Evolutionary conservation across 2,329 filamentous ascomycete species (phyloP), one percentile per base, ranked within the genome.

Genomic region (Clonostachys byssicola): DNA sequence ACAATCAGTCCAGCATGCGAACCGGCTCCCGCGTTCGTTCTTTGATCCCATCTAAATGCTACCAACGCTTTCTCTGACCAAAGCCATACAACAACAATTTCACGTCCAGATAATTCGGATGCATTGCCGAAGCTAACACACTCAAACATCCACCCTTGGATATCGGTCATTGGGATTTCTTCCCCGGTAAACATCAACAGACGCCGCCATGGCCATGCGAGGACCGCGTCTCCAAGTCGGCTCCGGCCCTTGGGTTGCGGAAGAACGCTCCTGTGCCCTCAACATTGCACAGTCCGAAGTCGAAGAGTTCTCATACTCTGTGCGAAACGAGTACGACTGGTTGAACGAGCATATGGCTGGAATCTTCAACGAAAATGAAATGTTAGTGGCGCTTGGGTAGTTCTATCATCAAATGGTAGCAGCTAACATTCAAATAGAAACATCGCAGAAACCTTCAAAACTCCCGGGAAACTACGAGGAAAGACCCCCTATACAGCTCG

Each of bases 261-360:
- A 89, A 55, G 94, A 99, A 73, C 82, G 92, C 57, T 79, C 85
- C 40, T 88, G 92, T 59, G 85, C 89, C 13, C 73, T 83, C 47
- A 80, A 88, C 54, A 84, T 96, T 52, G 80, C 88, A 14, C 78
- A 86, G 42, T 81, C 90, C 47, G 94, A 97, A 66, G 80, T 89
- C 47, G 92, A 97, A 56, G 95, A 99, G 70, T 95, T 97, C 61
- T 83, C 88, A 40, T 97, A 89, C 70, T 90, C 91, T 33, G 92
- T 89, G 52, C 83, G 89, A 49, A 95, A 97, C 68, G 94, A 99
- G 66, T 74, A 97, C 60, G 92, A 97, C 64, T 99, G 94, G 94
- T 75, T 99, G 58, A 97, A 99, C 61, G 94, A 97, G 71, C 94
- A 99, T 66, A 96, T 99, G 92, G 83, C 83, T 44, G 90, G 95